These are phyloP conservation scores for Pseudocercospora fuligena DNA, from an alignment of 2,329 filamentous ascomycete genomes.

Conservation along the genomic window DNA sequence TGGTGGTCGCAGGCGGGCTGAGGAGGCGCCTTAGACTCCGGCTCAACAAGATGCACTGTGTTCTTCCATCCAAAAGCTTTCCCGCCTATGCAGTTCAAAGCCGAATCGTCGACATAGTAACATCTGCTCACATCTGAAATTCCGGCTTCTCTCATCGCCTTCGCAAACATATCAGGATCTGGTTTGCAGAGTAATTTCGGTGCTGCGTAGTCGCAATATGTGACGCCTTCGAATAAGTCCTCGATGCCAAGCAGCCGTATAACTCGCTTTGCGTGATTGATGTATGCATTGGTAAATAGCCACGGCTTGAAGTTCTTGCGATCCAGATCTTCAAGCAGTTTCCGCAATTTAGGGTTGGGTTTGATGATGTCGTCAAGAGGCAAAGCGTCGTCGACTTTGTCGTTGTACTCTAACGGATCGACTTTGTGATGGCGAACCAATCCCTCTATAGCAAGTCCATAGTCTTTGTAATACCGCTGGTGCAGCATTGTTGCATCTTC, in stretches of 20 bases:
- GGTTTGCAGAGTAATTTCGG: constrained; percentile 86
- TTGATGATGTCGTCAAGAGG: constrained; percentile 84
- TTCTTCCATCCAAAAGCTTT: constrained; percentile 79
- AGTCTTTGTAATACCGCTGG: constrained; percentile 90
- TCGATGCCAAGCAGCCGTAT: constrained; percentile 80
- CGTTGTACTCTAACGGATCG: constrained; percentile 91
- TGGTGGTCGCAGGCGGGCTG: constrained; percentile 69
- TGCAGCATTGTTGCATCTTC: constrained; percentile 87
- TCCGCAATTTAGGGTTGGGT: constrained; percentile 74
- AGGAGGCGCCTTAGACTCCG: constrained; percentile 66
- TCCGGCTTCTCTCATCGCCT: constrained; percentile 85
- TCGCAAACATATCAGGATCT: constrained; percentile 77
- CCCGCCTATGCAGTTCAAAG: constrained; percentile 77
- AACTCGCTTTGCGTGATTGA: constrained; percentile 83
- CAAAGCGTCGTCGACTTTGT: constrained; percentile 90
- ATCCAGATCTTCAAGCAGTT: constrained; percentile 82
- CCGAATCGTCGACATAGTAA: constrained; percentile 94
- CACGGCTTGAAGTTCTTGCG: constrained; percentile 81
- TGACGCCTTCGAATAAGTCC: constrained; percentile 91
- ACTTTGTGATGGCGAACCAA: constrained; percentile 93
- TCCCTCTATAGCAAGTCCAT: constrained; percentile 96
- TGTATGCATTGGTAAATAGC: constrained; percentile 96
- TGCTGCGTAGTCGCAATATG: constrained; percentile 85
- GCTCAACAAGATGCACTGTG: constrained; percentile 82
- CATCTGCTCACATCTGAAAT: constrained; percentile 71